Conservation (phyloP, 2,329 filamentous ascomycete genomes). For the Thielaviopsis populi region DNA sequence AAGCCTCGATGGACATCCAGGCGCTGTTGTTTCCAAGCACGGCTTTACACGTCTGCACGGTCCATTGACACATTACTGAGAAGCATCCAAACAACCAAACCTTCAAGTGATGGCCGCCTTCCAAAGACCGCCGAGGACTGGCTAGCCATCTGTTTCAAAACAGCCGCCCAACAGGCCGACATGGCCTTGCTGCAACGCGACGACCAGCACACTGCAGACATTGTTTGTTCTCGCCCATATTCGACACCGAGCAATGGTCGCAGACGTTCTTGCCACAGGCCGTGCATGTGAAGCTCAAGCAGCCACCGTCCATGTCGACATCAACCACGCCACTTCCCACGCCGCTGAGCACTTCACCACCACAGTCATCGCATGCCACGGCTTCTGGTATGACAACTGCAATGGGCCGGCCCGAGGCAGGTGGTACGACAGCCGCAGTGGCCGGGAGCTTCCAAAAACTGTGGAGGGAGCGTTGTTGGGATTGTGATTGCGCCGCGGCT, state of each 20-base stretch:
- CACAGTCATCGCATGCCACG: constrained; percentile 41
- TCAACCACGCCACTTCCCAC: constrained; percentile 26
- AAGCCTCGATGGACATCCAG: background rate
- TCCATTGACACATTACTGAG: background rate
- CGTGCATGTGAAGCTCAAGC: constrained; percentile 28
- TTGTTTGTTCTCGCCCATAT: constrained; percentile 37
- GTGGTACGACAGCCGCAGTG: constrained; percentile 21
- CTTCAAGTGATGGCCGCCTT: too few species aligned
- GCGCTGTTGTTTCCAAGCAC: background rate
- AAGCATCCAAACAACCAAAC: background rate
- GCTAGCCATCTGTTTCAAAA: background rate
- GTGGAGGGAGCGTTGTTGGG: constrained; percentile 38
- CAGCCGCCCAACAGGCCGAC: constrained; percentile 19
- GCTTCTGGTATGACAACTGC: constrained; percentile 17
- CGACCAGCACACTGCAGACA: constrained; percentile 38
- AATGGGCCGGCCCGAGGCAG: background rate
- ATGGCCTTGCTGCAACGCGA: constrained; percentile 19
- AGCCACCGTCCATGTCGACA: constrained; percentile 23
- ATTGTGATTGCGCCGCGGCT: background rate
- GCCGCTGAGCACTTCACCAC: constrained; percentile 22
- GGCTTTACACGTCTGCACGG: background rate
- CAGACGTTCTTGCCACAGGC: constrained; percentile 42
- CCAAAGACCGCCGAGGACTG: background rate
- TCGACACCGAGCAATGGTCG: constrained; percentile 43
- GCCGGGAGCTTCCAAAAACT: constrained; percentile 44